Conservation (phyloP, 768 basidiomycete species). For the Leccinellum albellum region DNA sequence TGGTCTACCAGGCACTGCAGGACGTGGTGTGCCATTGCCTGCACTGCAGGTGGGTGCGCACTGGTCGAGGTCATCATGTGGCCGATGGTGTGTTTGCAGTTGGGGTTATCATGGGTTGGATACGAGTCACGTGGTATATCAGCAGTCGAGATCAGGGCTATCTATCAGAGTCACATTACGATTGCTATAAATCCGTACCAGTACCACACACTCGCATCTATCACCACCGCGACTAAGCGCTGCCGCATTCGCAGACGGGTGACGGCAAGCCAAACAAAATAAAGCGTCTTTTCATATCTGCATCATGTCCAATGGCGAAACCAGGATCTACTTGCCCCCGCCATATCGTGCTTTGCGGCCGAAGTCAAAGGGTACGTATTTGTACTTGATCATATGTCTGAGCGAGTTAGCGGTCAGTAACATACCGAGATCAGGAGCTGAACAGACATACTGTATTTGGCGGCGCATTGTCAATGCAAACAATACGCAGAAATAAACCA, state of each 20-base stretch:
- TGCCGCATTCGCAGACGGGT: slow-evolving; percentile 6
- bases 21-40: slow-evolving; percentile 38
- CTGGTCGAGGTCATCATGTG: slow-evolving; percentile 13
- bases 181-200: slow-evolving; percentile 29
- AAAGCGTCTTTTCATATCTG: slow-evolving; percentile 3
- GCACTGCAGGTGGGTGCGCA: slow-evolving; percentile 33
- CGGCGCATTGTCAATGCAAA: slow-evolving; percentile 94
- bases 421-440: neutral
- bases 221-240: slow-evolving; percentile 12
- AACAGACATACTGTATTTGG: slow-evolving; percentile 78
- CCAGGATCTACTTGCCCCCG: slow-evolving; percentile 39
- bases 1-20: slow-evolving; percentile 33
- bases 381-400: slow-evolving; percentile 99
- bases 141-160: neutral
- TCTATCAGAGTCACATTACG: slow-evolving; percentile 20
- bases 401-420: slow-evolving; percentile 6
- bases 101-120: neutral
- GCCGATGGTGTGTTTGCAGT: neutral
- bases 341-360: slow-evolving; percentile 92
- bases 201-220: slow-evolving; percentile 20
- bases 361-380: slow-evolving; percentile 93
- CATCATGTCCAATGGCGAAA: neutral
- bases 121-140: slow-evolving; percentile 14
- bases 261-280: slow-evolving; percentile 5
- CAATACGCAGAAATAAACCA: slow-evolving; percentile 94